Evolutionary conservation across 1,284 basidiomycete species (phyloP).

Genomic region (Ganoderma lucidum): DNA sequence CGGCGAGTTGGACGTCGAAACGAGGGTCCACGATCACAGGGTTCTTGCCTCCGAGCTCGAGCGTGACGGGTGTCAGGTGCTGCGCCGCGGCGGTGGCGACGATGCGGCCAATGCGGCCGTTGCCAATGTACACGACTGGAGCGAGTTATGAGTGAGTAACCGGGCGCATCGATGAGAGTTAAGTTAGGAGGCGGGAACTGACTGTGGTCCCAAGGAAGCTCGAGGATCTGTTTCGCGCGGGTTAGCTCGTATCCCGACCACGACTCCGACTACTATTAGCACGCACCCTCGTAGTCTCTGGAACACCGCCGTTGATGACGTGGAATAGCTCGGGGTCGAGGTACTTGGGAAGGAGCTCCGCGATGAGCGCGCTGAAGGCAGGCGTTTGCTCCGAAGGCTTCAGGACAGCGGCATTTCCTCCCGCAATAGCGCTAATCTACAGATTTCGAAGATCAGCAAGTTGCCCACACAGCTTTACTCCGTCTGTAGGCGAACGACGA

Average conservation of each 20-base stretch:
- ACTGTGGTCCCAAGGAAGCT: constrained; percentile 91
- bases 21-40: constrained; percentile 83
- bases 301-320: constrained; percentile 80
- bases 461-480: not conserved
- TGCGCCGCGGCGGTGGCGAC: constrained; percentile 88
- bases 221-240: constrained; percentile 60
- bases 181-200: constrained; percentile 38
- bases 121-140: constrained; percentile 48
- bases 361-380: constrained; percentile 69
- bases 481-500: not conserved
- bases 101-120: constrained; percentile 80
- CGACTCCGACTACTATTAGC: too few species aligned
- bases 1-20: constrained; percentile 65
- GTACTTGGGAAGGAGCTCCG: constrained; percentile 83
- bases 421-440: constrained; percentile 81
- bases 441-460: not conserved
- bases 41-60: constrained; percentile 79
- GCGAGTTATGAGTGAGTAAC: not conserved
- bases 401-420: constrained; percentile 78
- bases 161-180: not conserved
- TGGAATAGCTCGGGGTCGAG: constrained; percentile 77
- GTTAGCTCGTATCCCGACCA: not conserved
- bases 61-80: constrained; percentile 83
- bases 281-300: constrained; percentile 75
- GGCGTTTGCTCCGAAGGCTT: constrained; percentile 88